These are phyloP conservation scores for Dendrobium catenatum DNA, from an alignment of 106 monocot species.

Conservation along the genomic window DNA sequence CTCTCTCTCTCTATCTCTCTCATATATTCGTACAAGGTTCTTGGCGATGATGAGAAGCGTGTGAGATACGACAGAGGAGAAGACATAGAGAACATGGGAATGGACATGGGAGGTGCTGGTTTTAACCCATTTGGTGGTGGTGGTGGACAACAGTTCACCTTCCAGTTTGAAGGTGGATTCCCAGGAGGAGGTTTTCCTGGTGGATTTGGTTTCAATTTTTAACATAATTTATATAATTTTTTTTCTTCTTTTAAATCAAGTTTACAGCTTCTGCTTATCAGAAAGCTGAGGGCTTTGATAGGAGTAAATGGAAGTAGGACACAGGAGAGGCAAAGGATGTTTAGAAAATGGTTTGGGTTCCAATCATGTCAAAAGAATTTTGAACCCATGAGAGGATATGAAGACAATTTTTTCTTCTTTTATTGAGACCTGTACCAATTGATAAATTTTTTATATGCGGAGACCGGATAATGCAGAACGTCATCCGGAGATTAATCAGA, in stretches of 20 bases:
- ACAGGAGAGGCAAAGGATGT: neutral
- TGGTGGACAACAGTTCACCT: slow-evolving; percentile 48
- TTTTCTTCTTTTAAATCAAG: slow-evolving; percentile 3
- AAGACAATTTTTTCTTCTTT: too few relatives aligned
- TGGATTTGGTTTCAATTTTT: slow-evolving; percentile 45
- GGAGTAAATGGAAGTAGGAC: neutral
- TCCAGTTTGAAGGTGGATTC: slow-evolving; percentile 71
- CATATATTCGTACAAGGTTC: slow-evolving; percentile 31
- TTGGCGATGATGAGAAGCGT: slow-evolving; percentile 86
- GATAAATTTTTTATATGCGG: too few relatives aligned
- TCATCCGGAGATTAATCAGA: too few relatives aligned
- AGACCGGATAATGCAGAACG: too few relatives aligned
- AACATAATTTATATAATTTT: slow-evolving; percentile 1
- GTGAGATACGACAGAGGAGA: slow-evolving; percentile 86
- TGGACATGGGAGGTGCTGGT: slow-evolving; percentile 61
- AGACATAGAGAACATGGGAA: slow-evolving; percentile 68
- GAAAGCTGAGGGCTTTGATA: neutral
- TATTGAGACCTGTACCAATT: too few relatives aligned
- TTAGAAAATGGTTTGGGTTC: slow-evolving; percentile 1
- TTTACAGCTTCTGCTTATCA: neutral
- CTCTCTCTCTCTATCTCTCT: too few relatives aligned
- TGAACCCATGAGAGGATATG: too few relatives aligned
- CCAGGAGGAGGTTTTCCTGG: slow-evolving; percentile 52
- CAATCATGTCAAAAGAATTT: too few relatives aligned
- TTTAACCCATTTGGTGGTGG: slow-evolving; percentile 80